These are phyloP conservation scores for Termitomyces sp. DNA, from an alignment of 768 basidiomycete genomes.

Conservation along the genomic window DNA sequence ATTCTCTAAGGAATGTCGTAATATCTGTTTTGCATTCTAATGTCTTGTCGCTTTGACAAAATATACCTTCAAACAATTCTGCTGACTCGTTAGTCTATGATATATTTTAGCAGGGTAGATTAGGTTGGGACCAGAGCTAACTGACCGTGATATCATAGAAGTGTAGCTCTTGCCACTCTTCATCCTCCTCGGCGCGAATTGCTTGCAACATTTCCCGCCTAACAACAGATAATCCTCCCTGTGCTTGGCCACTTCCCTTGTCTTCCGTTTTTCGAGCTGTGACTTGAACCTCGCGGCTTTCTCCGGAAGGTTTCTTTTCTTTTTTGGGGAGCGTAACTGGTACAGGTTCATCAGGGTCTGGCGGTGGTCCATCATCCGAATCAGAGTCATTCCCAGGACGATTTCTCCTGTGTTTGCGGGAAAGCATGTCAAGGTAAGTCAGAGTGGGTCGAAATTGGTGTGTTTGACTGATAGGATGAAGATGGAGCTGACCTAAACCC, in stretches of 20 bases:
- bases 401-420: slow-evolving; percentile 52
- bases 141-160: slow-evolving; percentile 63
- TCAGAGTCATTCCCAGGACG: slow-evolving; percentile 58
- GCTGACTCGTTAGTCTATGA: slow-evolving; percentile 55
- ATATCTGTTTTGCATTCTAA: slow-evolving; percentile 53
- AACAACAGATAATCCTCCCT: slow-evolving; percentile 63
- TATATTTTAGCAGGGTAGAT: slow-evolving; percentile 4
- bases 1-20: slow-evolving; percentile 51
- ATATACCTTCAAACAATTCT: slow-evolving; percentile 52
- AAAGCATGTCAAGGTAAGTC: slow-evolving; percentile 72
- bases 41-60: slow-evolving; percentile 47
- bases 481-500: slow-evolving; percentile 56
- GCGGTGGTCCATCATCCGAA: slow-evolving; percentile 73
- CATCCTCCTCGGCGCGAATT: slow-evolving; percentile 75
- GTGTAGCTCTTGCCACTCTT: slow-evolving; percentile 63
- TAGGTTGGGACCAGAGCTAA: slow-evolving; percentile 3
- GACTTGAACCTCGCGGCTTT: slow-evolving; percentile 73
- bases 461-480: slow-evolving; percentile 72
- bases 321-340: slow-evolving; percentile 44
- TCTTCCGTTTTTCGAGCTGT: slow-evolving; percentile 68
- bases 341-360: slow-evolving; percentile 67
- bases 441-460: slow-evolving; percentile 81
- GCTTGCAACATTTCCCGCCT: slow-evolving; percentile 72
- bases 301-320: slow-evolving; percentile 53
- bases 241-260: slow-evolving; percentile 39